Base-by-base conservation (phyloP, 805 yeast genomes). In the Isabelozyma gotoi region DNA sequence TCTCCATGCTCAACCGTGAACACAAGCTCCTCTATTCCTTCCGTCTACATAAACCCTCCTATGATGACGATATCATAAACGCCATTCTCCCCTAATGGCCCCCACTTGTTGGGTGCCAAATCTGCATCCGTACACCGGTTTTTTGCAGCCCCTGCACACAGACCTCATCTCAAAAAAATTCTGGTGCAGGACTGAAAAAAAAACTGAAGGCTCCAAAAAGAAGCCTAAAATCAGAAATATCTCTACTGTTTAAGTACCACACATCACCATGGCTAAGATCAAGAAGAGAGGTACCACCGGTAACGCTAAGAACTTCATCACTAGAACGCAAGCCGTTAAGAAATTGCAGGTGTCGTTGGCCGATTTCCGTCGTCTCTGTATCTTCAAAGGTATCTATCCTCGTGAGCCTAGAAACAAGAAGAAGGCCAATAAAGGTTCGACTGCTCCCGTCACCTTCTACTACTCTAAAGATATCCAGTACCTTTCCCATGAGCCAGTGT, bases 391-490 rank as follows among this genome's bases (percentile, higher is more conserved):
- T 41, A 91, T 94, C 51, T 94, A 89, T 63, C 99, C 99, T 42
- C 81, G 99, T 64, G 97, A 90, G 62, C 98, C 98, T 38, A 77
- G 91, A 56, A 89, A 88, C 68, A 94, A 91, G 73, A 89, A 86
- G 81, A 91, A 89, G 76, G 97, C 97, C 47, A 92, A 90, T 68
- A 94, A 89, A 68, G 98, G 99, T 17, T 87, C 96, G n/a, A 88
- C 97, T 6, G 96, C 95, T 19, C 96, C 96, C 38, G 85, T 86
- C 18, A 94, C 99, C 3, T 95, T 94, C 64, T 94, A 94, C 71
- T 92, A 90, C 65, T 66, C 85, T 50, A 94, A 90, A 67, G 99
- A 94, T 65, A 94, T 94, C 52, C 96, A 91, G 67, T 94, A 92
- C 65, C 74, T 94, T 55, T 71, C 89, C 73, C 99, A 94, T 65